phyloP scores from a whole-genome alignment of 352 stramenopile species.

The Globisporangium alternatum region DNA sequence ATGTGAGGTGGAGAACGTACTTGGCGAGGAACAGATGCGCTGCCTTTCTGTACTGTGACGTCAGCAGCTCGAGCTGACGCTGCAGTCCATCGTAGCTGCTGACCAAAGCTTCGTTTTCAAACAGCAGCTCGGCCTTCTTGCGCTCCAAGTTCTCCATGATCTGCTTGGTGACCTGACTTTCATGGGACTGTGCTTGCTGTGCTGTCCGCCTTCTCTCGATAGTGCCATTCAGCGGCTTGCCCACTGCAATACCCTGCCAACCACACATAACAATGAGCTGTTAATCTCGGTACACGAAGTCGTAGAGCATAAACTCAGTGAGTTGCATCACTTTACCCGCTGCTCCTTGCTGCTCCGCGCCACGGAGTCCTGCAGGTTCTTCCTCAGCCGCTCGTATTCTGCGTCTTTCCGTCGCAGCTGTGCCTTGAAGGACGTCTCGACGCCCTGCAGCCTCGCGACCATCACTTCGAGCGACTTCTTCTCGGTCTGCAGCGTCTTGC shows the following conservation, averaged over 20 bases:
- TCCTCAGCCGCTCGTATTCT: slow-evolving; percentile 70
- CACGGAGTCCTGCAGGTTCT: slow-evolving; percentile 59
- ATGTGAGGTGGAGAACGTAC: slow-evolving; percentile 26
- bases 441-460: slow-evolving; percentile 46
- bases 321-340: slow-evolving; percentile 24
- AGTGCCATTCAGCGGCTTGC: slow-evolving; percentile 42
- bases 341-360: slow-evolving; percentile 55
- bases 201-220: slow-evolving; percentile 32
- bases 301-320: neutral
- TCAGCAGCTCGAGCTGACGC: slow-evolving; percentile 57
- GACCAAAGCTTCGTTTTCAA: slow-evolving; percentile 62
- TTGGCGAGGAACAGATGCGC: slow-evolving; percentile 70
- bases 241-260: slow-evolving; percentile 39
- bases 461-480: slow-evolving; percentile 70
- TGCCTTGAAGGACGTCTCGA: slow-evolving; percentile 73
- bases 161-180: slow-evolving; percentile 56
- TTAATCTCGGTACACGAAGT: neutral
- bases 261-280: neutral
- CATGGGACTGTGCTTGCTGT: slow-evolving; percentile 37
- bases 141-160: slow-evolving; percentile 63
- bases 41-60: slow-evolving; percentile 68
- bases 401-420: slow-evolving; percentile 73
- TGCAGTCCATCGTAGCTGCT: slow-evolving; percentile 59
- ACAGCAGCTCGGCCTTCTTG: slow-evolving; percentile 56
- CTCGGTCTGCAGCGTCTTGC: slow-evolving; percentile 49